Percentiles rank a stretch among this genome's conserved stretches.
Evolutionary conservation across 371 early-diverging fungal species (phyloP).

Genomic region (Zopfochytrium polystomum): DNA sequence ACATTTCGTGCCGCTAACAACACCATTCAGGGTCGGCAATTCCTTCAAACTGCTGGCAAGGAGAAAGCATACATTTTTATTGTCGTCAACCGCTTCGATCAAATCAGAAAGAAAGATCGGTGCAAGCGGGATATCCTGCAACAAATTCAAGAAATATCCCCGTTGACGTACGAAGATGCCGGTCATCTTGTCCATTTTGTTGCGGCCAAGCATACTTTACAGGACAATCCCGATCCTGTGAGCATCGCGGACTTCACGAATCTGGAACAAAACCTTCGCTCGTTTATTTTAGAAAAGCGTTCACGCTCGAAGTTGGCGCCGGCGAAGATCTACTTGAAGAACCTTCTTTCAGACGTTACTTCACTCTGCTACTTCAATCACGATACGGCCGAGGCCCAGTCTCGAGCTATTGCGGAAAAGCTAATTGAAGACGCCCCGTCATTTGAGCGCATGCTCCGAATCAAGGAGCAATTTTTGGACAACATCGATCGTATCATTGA

Average conservation of each 20-base stretch:
- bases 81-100: conserved; percentile 95
- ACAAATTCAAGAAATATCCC: conserved; percentile 90
- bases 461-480: conserved; percentile 57
- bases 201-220: conserved; percentile 64
- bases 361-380: conserved; percentile 50
- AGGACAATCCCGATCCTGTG: conserved; percentile 21
- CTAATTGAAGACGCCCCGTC: conserved; percentile 37
- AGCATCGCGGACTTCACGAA: conserved; percentile 58
- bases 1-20: too few relatives aligned
- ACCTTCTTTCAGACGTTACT: conserved; percentile 54
- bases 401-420: conserved; percentile 40
- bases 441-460: conserved; percentile 39
- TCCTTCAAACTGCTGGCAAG: conserved; percentile 88
- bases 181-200: conserved; percentile 96
- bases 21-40: conserved; percentile 78
- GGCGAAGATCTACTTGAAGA: conserved; percentile 83
- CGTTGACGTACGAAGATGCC: conserved; percentile 84
- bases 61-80: conserved; percentile 98
- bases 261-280: conserved; percentile 80
- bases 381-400: conserved; percentile 28
- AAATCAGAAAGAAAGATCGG: conserved; percentile 88
- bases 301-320: conserved; percentile 91
- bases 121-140: conserved; percentile 88
- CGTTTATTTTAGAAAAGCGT: conserved; percentile 92
- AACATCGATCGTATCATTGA: conserved; percentile 69